Base-by-base conservation (phyloP, 2,329 filamentous ascomycete genomes). In the Pleomassaria siparia region DNA sequence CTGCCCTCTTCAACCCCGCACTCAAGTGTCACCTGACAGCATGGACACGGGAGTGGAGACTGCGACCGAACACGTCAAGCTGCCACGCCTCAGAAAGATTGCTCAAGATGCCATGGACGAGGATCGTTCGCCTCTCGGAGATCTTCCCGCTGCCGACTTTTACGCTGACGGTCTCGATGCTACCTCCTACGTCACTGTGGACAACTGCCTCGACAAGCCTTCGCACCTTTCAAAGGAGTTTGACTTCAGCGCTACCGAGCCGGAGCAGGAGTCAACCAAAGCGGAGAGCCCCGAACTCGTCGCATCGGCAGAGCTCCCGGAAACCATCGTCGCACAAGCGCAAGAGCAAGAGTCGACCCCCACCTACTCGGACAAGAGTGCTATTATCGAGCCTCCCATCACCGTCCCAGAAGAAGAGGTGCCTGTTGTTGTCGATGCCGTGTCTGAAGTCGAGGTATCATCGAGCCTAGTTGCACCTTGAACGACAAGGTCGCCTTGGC, bases 31-130 rank as follows among this genome's bases (percentile, higher is more conserved):
- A 6, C 24, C 51, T 7, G 53, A 50, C 15, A 52, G 48, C 8
- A 52, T 55, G 1, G 55, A 56, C 4, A 57, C 53, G 16, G 52
- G 51, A 18, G 46, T 18, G 2, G 41, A 44, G 7, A 26, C 51
- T 11, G n/a, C 39, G 29, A 46, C 56, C 18, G 47, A 50, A 20
- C 55, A 62, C 9, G 57, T 62, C 18, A 71, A 69, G 54, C 53
- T 60, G 7, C 60, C 58, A 2, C 60, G 59, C 20, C 55, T 62
- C 8, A 47, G 63, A 21, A 62, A 60, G 20, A 47, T 64, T 25
- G 55, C 62, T 2, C 62, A 63, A n/a, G 69, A 72, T 45, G 64
- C 63, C 10, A 73, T 73, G 71, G 68, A 71, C 36, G 67, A 72
- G 47, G 71, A 73, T 28, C 65, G 71, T 22, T 59, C 55, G 28